Evolutionary conservation across 768 basidiomycete genomes (phyloP), one percentile per base, ranked within the genome.

Genomic region (Trametes maxima): DNA sequence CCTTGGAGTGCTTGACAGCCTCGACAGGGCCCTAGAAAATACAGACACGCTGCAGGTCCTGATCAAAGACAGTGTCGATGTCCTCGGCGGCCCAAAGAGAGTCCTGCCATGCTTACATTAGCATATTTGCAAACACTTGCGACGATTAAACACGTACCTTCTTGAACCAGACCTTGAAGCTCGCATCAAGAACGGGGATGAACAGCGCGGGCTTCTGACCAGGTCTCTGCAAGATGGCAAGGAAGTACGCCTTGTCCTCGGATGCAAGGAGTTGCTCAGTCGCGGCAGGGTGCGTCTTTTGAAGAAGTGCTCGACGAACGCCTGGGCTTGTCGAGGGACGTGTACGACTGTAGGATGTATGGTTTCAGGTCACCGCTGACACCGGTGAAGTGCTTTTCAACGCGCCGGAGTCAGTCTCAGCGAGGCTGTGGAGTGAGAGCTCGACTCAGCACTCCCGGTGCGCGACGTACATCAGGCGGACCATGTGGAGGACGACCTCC

Each of bases 131-230:
- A 11, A 13, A 37, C 59, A 11, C 24, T 54, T 49, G 54, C 44
- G 21, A 52, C n/a, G 57, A 51, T 22, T 24, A 6, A 33, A 37
- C 43, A 64, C 80, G 40, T 62, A 91, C 93, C 89, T 99, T 99
- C 84, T 99, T 98, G 80, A 99, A 98, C 97, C 97, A 99, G 53
- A 98, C 95, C 73, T 95, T 94, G 71, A 98, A 98, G 66, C 77
- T 87, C 21, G 88, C 86, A 72, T 98, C 95, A 53, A 98, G 84
- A 33, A 99, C 88, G 4, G 96, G 95, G 67, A 99, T 97, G 80
- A 98, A 99, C 0, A 96, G 97, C 7, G 89, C 96, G 1, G 97
- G 97, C 77, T 98, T 99, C 81, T 99, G 97, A 3, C 94, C 95
- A 13, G 94, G 92, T 47, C 97, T 85, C 75, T 99, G 96, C 22